phyloP scores from a whole-genome alignment of 176 grass and related monocot genomes.

The Cocos nucifera region DNA sequence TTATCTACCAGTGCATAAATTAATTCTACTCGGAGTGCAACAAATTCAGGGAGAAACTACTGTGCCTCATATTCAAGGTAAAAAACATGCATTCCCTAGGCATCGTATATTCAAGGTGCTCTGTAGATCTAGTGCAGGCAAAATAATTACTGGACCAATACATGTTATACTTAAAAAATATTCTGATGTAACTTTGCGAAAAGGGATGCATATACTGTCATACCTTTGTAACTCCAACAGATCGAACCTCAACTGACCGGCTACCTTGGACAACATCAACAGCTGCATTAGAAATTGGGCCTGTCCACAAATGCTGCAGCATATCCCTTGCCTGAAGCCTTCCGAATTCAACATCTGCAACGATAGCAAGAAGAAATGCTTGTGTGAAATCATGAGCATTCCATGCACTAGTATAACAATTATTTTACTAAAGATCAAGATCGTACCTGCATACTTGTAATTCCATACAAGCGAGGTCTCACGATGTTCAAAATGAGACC shows the following conservation, averaged over 20 bases:
- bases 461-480: constrained; percentile 99
- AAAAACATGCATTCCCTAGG: too few species aligned
- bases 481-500: constrained; percentile 97
- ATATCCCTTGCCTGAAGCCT: constrained; percentile 99
- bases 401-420: too few species aligned
- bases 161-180: too few species aligned
- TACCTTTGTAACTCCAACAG: constrained; percentile 97
- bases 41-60: too few species aligned
- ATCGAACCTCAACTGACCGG: constrained; percentile 90
- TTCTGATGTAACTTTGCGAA: too few species aligned
- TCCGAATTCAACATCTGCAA: constrained; percentile 88
- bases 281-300: constrained; percentile 93
- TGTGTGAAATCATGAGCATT: too few species aligned
- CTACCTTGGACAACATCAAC: constrained; percentile 99
- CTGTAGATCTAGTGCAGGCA: too few species aligned
- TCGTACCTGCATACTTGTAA: constrained; percentile 88
- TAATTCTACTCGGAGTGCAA: too few species aligned
- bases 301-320: constrained; percentile 96
- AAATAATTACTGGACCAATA: too few species aligned
- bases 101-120: too few species aligned
- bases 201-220: not conserved
- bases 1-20: too few species aligned
- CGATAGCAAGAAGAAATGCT: not conserved
- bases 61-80: too few species aligned
- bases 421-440: not conserved